Evolutionary conservation across 352 stramenopile species (phyloP).

Genomic region (Paralagenidium karlingii): DNA sequence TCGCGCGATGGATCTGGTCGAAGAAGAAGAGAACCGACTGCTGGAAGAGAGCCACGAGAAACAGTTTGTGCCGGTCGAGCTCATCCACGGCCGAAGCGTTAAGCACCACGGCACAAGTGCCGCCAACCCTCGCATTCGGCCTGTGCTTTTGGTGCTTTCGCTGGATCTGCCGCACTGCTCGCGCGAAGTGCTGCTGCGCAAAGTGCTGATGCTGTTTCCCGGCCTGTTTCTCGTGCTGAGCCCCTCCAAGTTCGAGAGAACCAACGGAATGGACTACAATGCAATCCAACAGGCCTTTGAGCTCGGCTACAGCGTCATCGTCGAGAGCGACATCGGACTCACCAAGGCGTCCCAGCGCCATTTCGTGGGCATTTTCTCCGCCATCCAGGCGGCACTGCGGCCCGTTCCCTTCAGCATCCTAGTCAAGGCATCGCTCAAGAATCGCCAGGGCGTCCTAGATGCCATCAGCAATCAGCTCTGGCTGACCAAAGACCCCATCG

Average conservation of each 20-base stretch:
- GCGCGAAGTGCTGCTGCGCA: slow-evolving; percentile 18
- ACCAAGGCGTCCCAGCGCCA: slow-evolving; percentile 34
- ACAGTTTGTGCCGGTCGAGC: slow-evolving; percentile 38
- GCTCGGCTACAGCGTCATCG: slow-evolving; percentile 44
- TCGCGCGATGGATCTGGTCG: slow-evolving; percentile 16
- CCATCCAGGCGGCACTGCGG: slow-evolving; percentile 48
- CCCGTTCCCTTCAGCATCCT: slow-evolving; percentile 53
- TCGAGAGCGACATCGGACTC: slow-evolving; percentile 68
- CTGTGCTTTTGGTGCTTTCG: slow-evolving; percentile 51
- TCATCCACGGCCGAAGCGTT: slow-evolving; percentile 19
- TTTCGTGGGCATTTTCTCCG: slow-evolving; percentile 46
- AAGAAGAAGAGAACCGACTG: slow-evolving; percentile 15
- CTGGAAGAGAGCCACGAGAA: slow-evolving; percentile 22
- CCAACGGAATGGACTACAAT: slow-evolving; percentile 11
- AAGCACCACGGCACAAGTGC: slow-evolving; percentile 14
- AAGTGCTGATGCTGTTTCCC: slow-evolving; percentile 31
- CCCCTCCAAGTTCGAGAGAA: slow-evolving; percentile 1
- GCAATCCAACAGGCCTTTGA: slow-evolving; percentile 20
- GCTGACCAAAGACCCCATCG: no score
- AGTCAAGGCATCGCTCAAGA: slow-evolving; percentile 29
- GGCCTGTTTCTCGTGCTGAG: slow-evolving; percentile 66
- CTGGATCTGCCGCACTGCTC: slow-evolving; percentile 44
- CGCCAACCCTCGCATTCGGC: slow-evolving; percentile 21
- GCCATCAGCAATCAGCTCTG: no score
- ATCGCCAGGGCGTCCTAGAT: no score